A percentile compares a stretch with the other conserved stretches of the same genome.
These are phyloP conservation scores for Chalara sp. DNA, from an alignment of 2,329 filamentous ascomycete species.

Conservation along the genomic window DNA sequence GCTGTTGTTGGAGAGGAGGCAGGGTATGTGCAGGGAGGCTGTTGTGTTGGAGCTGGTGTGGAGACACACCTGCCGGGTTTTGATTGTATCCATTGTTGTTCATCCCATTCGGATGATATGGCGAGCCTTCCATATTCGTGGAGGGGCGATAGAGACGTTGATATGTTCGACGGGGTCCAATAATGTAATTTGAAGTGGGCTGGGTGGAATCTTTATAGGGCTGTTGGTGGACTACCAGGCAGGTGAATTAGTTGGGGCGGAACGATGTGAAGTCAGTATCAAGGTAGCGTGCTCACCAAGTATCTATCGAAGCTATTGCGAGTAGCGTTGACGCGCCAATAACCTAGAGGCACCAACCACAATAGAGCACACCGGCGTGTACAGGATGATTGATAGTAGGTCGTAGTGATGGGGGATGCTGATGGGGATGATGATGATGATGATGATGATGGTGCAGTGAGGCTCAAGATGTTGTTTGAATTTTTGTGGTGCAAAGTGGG, in stretches of 20 bases:
- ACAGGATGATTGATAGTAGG: neutral
- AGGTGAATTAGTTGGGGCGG: too few species aligned
- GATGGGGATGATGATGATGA: neutral
- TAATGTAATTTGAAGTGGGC: too few species aligned
- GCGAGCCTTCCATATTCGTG: constrained; percentile 19
- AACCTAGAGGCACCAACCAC: too few species aligned
- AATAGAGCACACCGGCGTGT: neutral
- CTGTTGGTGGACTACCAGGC: too few species aligned
- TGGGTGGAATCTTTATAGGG: too few species aligned
- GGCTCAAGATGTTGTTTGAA: constrained; percentile 17
- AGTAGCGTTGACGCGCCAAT: too few species aligned
- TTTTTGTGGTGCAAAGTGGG: constrained; percentile 14
- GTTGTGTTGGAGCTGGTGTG: constrained; percentile 32
- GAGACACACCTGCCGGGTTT: constrained; percentile 23
- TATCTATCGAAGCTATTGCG: too few species aligned
- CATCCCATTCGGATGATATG: constrained; percentile 24
- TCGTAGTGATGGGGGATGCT: neutral
- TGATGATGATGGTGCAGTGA: constrained; percentile 5
- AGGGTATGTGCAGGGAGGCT: constrained; percentile 45
- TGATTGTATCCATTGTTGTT: constrained; percentile 15
- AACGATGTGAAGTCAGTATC: too few species aligned
- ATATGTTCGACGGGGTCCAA: too few species aligned
- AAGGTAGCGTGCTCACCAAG: too few species aligned
- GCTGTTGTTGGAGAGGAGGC: constrained; percentile 47
- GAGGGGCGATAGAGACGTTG: too few species aligned